phyloP scores from a whole-genome alignment of 257 asterid genomes.

The Scutellaria minor region DNA sequence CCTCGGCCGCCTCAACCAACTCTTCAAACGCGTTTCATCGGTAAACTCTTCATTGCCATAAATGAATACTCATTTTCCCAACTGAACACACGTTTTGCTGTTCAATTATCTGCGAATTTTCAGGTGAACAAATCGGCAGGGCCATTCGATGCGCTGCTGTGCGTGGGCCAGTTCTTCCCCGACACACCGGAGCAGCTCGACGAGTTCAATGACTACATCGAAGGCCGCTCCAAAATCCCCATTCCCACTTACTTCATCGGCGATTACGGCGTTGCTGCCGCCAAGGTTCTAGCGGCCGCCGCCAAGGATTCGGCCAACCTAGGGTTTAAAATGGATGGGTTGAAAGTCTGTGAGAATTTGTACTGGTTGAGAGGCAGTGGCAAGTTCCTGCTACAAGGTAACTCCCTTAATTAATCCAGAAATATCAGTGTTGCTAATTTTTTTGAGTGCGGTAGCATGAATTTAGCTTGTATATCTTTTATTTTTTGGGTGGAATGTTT shows the following conservation, averaged over 20 bases:
- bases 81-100: not conserved
- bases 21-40: conserved; percentile 82
- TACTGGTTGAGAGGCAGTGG: conserved; percentile 97
- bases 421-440: not conserved
- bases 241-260: conserved; percentile 92
- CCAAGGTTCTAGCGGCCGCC: conserved; percentile 58
- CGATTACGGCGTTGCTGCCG: conserved; percentile 82
- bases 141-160: conserved; percentile 88
- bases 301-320: conserved; percentile 68
- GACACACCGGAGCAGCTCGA: conserved; percentile 69
- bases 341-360: conserved; percentile 77
- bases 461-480: conserved; percentile 1
- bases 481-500: not conserved
- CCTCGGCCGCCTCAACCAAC: conserved; percentile 85
- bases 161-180: conserved; percentile 96
- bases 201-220: conserved; percentile 77
- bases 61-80: conserved; percentile 1
- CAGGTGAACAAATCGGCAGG: conserved; percentile 98
- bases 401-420: conserved; percentile 2
- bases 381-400: conserved; percentile 79
- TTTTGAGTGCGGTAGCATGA: not conserved
- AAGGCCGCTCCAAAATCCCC: conserved; percentile 67
- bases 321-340: conserved; percentile 98
- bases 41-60: conserved; percentile 38
- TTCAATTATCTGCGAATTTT: conserved; percentile 28